Conservation (phyloP, 352 stramenopile genomes). For the Phytophthora palmivora region DNA sequence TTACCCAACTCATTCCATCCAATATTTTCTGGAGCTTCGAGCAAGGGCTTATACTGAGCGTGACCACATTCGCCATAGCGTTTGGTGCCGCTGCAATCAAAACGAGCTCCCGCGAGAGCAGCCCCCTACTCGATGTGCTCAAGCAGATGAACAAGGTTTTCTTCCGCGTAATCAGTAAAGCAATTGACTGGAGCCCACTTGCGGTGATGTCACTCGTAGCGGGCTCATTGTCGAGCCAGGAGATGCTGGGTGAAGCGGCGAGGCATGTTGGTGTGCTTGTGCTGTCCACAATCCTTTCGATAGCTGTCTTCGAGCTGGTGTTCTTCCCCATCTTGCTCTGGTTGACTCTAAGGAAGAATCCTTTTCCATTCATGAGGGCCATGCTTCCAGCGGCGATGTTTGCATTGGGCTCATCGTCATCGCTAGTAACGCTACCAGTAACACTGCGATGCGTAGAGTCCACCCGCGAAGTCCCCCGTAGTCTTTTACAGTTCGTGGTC, state of each 20-base stretch:
- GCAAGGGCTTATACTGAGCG: slow-evolving; percentile 57
- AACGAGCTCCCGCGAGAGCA: slow-evolving; percentile 58
- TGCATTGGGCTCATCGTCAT: slow-evolving; percentile 71
- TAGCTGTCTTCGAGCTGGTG: slow-evolving; percentile 57
- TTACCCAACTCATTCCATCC: slow-evolving; percentile 54
- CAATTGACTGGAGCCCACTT: slow-evolving; percentile 71
- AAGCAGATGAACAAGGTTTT: slow-evolving; percentile 82
- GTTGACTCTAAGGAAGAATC: slow-evolving; percentile 52
- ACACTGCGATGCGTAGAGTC: slow-evolving; percentile 72
- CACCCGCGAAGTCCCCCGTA: slow-evolving; percentile 63
- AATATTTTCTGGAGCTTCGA: slow-evolving; percentile 73
- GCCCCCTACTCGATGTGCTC: slow-evolving; percentile 59
- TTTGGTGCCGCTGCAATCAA: slow-evolving; percentile 67
- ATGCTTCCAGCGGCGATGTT: slow-evolving; percentile 75
- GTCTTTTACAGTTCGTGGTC: slow-evolving; percentile 70
- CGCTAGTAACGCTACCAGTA: slow-evolving; percentile 68
- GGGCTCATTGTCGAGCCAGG: slow-evolving; percentile 60
- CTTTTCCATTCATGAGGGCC: slow-evolving; percentile 62
- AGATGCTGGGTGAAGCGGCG: slow-evolving; percentile 48
- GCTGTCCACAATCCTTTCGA: slow-evolving; percentile 53
- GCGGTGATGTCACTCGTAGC: slow-evolving; percentile 78
- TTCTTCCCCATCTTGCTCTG: slow-evolving; percentile 67
- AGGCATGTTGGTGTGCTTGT: slow-evolving; percentile 67
- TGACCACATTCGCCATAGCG: slow-evolving; percentile 70
- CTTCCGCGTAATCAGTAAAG: slow-evolving; percentile 65